Conservation (phyloP, 2,329 filamentous ascomycete species). For the Paraphoma chrysanthemicola region DNA sequence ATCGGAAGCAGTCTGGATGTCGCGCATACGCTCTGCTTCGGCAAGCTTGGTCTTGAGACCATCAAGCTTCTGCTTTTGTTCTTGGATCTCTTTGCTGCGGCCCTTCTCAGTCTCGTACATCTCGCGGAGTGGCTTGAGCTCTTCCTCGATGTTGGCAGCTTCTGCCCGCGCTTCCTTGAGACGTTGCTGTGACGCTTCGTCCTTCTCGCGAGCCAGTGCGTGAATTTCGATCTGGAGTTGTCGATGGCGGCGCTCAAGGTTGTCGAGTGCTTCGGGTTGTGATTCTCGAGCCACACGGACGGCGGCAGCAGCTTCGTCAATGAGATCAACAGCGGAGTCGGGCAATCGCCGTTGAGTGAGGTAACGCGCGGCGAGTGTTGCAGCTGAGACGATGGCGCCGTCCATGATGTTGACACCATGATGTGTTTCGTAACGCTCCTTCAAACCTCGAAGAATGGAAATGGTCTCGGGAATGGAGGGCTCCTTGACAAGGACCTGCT, state of each 20-base stretch:
- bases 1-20: constrained; percentile 88
- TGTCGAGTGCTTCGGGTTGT: constrained; percentile 94
- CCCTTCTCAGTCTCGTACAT: constrained; percentile 95
- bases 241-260: constrained; percentile 84
- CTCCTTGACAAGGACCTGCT: constrained; percentile 97
- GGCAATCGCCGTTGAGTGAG: constrained; percentile 89
- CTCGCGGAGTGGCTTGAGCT: constrained; percentile 87
- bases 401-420: constrained; percentile 97
- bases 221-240: constrained; percentile 98
- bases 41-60: constrained; percentile 89
- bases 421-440: constrained; percentile 97
- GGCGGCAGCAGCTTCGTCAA: constrained; percentile 96
- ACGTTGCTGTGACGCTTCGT: constrained; percentile 86
- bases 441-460: constrained; percentile 96
- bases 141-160: constrained; percentile 92
- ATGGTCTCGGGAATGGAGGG: constrained; percentile 87
- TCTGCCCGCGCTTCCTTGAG: constrained; percentile 85
- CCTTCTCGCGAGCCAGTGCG: constrained; percentile 90
- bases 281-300: constrained; percentile 95
- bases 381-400: constrained; percentile 87
- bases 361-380: constrained; percentile 92
- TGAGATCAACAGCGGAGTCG: constrained; percentile 94
- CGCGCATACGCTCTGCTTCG: constrained; percentile 86
- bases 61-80: constrained; percentile 94
- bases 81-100: constrained; percentile 88